Base-by-base conservation (phyloP, 768 basidiomycete genomes). In the Tubosaeta brunneosetosa region DNA sequence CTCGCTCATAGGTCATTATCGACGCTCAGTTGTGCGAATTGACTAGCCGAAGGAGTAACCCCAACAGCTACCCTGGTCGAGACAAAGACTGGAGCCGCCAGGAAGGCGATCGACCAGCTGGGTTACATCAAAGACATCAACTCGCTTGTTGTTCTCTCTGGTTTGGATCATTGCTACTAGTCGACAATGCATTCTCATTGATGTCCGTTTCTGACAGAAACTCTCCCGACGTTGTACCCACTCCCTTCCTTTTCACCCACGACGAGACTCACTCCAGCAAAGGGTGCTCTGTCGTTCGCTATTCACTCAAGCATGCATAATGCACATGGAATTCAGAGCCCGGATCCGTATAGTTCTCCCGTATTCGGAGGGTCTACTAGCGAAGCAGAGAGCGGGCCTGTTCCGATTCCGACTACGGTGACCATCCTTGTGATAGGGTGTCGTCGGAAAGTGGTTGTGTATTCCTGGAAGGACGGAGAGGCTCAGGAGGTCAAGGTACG, bases 371-470 rank as follows among this genome's bases (percentile, higher is more conserved):
- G 51, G 2, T 50, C 61, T 22, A 42, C 51, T 19, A 32, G 31
- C 8, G 45, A 58, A 41, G 44, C 6, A 22, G 53, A 47, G 16
- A 26, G 42, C 3, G 42, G 65, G 27, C 71, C 68, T 1, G 76
- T 75, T 27, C 72, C 79, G 10, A 83, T 87, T 31, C 84, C 89
- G 32, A 78, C 77, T 3, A 68, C 85, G 22, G 73, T 90, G n/a
- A 92, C 92, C 0, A 77, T 79, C 50, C 77, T 99, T 14, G 76
- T 91, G 12, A 77, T 97, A 4, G 95, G 94, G 26, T 97, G 94
- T 66, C 74, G 88, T 55, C 79, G 92, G 57, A 91, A 85, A 65
- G 81, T 90, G 7, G 85, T 94, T 1, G 71, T 97, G 14, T 93
- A 94, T 66, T 79, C 82, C 8, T 94, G 93, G 88, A 85, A 79